Base-by-base conservation (phyloP, 352 stramenopile genomes). In the Pilasporangium apinafurcum region DNA sequence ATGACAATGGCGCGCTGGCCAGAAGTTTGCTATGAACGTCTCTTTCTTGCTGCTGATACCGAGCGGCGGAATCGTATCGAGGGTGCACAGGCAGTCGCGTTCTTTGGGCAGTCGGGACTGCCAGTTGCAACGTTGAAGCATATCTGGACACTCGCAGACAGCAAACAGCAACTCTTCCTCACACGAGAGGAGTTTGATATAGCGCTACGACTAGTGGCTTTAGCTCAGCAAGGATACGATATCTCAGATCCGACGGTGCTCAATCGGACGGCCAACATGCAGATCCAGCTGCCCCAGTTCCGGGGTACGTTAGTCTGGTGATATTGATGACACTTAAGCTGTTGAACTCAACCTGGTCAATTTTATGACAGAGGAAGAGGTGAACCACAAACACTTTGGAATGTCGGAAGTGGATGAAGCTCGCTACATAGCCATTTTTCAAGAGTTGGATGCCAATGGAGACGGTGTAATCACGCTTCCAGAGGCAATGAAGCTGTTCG, bases 101-200 rank as follows among this genome's bases (percentile, higher is more conserved):
- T 67, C 35, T 67, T 67, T 38, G 43, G 44, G 12, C 50, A 34
- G 8, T 29, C 58, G 29, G 37, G 39, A 21, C 51, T 67, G 38
- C 53, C 53, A 13, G 49, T 59, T 37, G 29, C 48, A 10, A 54
- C 53, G 49, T 52, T 67, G 37, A 67, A 63, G 53, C 58, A 51
- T 27, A 56, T 67, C 16, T 67, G 58, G 58, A 51, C 51, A 45
- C 51, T 61, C 17, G 53, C 58, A 9, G 58, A 62, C 34, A 36
- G 39, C 21, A 22, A 24, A 4, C 43, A 51, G 38, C 48, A 53
- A 27, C 47, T 33, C 24, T 53, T 51, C 21, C 48, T 67, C 22
- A 25, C 16, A 17, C 33, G 24, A 5, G 6, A 13, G 20, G 27
- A 44, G 10, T 67, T 67, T 42, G 36, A 32, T 21, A 51, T 49